phyloP scores from a whole-genome alignment of 768 basidiomycete genomes.

The Suillus americanus region DNA sequence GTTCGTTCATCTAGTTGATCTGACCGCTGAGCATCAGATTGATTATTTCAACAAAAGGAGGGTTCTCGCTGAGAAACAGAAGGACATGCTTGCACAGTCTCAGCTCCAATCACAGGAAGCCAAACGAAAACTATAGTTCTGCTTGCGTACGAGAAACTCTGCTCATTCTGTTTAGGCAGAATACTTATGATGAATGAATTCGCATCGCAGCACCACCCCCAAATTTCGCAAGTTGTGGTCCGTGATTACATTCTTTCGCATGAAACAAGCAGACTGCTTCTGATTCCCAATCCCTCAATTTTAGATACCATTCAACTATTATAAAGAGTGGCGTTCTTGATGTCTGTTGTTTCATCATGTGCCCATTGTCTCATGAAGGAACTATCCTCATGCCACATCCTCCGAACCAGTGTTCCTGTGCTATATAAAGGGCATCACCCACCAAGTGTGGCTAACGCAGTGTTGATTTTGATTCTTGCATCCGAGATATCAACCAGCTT shows the following conservation, averaged over 20 bases:
- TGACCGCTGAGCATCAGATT: slow-evolving; percentile 50
- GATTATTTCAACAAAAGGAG: slow-evolving; percentile 94
- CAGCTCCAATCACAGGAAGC: slow-evolving; percentile 36
- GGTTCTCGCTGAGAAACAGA: slow-evolving; percentile 78
- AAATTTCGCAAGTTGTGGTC: background rate
- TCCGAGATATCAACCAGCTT: background rate
- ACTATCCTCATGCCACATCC: background rate
- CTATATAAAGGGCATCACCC: background rate
- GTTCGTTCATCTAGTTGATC: slow-evolving; percentile 2
- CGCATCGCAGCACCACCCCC: too few relatives aligned
- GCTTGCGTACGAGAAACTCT: background rate
- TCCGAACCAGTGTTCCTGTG: background rate
- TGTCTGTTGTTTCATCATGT: background rate
- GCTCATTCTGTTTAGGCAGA: background rate
- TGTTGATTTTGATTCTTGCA: background rate
- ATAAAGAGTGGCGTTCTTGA: background rate
- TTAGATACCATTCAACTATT: background rate
- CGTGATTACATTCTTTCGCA: background rate
- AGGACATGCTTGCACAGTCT: slow-evolving; percentile 57
- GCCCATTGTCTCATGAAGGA: background rate
- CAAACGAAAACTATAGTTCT: slow-evolving; percentile 17
- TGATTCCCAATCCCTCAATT: background rate
- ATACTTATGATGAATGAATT: background rate
- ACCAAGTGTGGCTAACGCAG: background rate
- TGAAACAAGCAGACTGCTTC: slow-evolving; percentile 1